These are phyloP conservation scores for Crithidia mellificae DNA, from an alignment of 208 protist species.

Conservation along the genomic window DNA sequence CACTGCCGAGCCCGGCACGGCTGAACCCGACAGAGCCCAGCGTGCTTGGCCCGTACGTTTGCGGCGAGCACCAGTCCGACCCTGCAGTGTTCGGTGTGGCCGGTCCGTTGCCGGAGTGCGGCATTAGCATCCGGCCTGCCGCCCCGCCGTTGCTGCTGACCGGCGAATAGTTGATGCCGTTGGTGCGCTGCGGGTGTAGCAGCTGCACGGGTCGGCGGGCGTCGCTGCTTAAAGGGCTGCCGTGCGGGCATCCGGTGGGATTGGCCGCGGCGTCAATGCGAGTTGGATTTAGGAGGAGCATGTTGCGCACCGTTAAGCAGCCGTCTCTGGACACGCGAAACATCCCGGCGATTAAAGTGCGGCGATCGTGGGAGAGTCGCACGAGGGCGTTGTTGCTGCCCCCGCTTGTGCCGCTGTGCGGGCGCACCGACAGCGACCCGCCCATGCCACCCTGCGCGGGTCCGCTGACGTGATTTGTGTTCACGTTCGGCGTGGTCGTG, in stretches of 20 bases:
- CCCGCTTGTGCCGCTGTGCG: conserved; percentile 3
- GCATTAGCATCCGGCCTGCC: conserved; percentile 17
- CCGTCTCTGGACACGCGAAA: conserved; percentile 76
- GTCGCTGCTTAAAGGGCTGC: background rate
- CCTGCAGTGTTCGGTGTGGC: conserved; percentile 23
- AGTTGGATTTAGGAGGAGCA: conserved; percentile 73
- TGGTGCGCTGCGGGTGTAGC: conserved; percentile 31
- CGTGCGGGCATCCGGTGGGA: background rate
- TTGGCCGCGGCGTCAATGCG: conserved; percentile 34
- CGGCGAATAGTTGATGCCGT: conserved; percentile 19
- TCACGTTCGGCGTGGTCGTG: background rate
- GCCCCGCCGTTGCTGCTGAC: conserved; percentile 23
- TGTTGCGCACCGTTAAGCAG: conserved; percentile 80
- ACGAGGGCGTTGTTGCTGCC: conserved; percentile 32
- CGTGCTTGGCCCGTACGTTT: conserved; percentile 1
- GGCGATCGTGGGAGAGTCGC: conserved; percentile 61
- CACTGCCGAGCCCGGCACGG: background rate
- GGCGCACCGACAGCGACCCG: background rate
- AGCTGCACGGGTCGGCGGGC: conserved; percentile 27
- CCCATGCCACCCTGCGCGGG: background rate
- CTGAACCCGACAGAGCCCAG: conserved; percentile 1
- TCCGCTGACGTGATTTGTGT: background rate
- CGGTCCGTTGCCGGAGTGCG: conserved; percentile 11
- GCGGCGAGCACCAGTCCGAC: conserved; percentile 25
- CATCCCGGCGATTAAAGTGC: conserved; percentile 62